Conservation (phyloP, 768 basidiomycete genomes). For the Auricularia heimuer region DNA sequence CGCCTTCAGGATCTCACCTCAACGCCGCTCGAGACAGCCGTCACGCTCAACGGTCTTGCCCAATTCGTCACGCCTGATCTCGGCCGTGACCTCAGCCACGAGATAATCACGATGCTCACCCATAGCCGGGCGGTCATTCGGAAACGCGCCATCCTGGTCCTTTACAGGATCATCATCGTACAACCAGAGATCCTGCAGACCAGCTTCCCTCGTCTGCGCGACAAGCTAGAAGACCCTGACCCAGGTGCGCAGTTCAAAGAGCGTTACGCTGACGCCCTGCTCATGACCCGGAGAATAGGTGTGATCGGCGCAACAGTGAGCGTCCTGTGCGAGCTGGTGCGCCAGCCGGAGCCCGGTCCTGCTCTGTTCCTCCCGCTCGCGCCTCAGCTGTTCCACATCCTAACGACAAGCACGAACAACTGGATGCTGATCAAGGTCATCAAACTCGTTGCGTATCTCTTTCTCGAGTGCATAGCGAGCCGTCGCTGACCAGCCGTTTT, state of each 20-base stretch:
- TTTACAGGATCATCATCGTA: conserved; percentile 71
- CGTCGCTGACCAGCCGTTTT: neutral
- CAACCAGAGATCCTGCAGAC: conserved; percentile 70
- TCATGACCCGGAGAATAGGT: conserved; percentile 32
- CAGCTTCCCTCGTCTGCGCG: conserved; percentile 61
- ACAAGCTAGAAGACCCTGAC: conserved; percentile 73
- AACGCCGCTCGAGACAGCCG: conserved; percentile 60
- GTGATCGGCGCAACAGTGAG: conserved; percentile 94
- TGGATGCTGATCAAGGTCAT: conserved; percentile 99
- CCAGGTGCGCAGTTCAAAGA: conserved; percentile 33
- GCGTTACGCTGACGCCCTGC: neutral
- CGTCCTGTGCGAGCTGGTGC: conserved; percentile 85
- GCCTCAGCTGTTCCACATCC: conserved; percentile 83
- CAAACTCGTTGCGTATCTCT: conserved; percentile 54
- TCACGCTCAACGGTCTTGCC: conserved; percentile 74
- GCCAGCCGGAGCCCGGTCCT: conserved; percentile 47
- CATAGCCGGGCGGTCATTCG: conserved; percentile 84
- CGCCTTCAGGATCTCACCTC: conserved; percentile 64
- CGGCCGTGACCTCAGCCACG: conserved; percentile 81
- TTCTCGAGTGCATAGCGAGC: neutral
- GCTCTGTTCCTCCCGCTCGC: conserved; percentile 76
- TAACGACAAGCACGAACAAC: conserved; percentile 92
- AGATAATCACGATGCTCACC: conserved; percentile 76
- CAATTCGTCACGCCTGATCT: conserved; percentile 80
- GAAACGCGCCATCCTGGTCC: conserved; percentile 77